Conservation (phyloP, 2,329 filamentous ascomycete species). For the Hypoxylon sp. region DNA sequence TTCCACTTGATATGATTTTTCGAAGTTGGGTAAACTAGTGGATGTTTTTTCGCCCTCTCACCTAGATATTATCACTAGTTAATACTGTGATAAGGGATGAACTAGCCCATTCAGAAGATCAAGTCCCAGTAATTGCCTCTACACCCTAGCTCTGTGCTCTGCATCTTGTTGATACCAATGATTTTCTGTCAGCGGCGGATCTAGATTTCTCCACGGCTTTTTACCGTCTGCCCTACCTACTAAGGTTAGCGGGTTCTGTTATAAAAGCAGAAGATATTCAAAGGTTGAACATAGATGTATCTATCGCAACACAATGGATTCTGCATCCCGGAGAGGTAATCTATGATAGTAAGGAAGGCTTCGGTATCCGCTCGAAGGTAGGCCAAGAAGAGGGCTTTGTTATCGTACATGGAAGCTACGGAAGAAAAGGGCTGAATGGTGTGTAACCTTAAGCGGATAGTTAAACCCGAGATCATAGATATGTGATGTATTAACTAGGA, state of each 20-base stretch:
- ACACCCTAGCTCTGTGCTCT: conserved; percentile 23
- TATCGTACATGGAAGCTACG: conserved; percentile 35
- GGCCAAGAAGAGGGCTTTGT: conserved; percentile 29
- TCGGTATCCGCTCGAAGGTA: conserved; percentile 21
- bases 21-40: conserved; percentile 28
- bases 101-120: conserved; percentile 25
- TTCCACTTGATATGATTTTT: neutral
- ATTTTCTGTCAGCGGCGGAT: conserved; percentile 22
- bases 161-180: conserved; percentile 25
- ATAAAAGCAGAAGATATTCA: conserved; percentile 25
- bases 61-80: neutral
- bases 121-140: conserved; percentile 24
- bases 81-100: conserved; percentile 17
- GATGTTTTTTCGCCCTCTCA: neutral
- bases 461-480: conserved; percentile 29
- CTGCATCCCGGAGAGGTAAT: conserved; percentile 26
- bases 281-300: conserved; percentile 21
- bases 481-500: too few relatives aligned
- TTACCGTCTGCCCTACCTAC: conserved; percentile 16
- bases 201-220: conserved; percentile 26
- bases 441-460: conserved; percentile 12
- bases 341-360: conserved; percentile 28
- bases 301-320: conserved; percentile 34
- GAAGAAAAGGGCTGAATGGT: conserved; percentile 36
- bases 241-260: conserved; percentile 4